A percentile compares a stretch with the other conserved stretches of the same genome.
Evolutionary conservation across 148 eudicot genomes (phyloP).

Genomic region (Amaranthus hypochondriacus): DNA sequence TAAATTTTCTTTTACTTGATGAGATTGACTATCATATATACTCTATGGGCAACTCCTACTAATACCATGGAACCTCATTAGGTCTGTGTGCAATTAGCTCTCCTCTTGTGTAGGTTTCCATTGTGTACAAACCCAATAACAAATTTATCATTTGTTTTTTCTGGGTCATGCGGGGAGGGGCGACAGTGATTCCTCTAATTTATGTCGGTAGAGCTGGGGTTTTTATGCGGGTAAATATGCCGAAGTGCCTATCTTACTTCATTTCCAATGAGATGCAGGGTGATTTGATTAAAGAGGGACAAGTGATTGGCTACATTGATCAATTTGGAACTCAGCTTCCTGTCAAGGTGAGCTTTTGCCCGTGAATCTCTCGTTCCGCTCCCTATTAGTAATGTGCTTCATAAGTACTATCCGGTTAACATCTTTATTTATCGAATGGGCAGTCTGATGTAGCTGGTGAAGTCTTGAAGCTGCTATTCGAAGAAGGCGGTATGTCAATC

Average conservation of each 20-base stretch:
- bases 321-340: slow-evolving; percentile 83
- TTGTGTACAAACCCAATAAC: too few relatives aligned
- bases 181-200: background rate
- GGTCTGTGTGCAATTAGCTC: too few relatives aligned
- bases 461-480: slow-evolving; percentile 60
- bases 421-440: slow-evolving; percentile 15
- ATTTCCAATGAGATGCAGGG: slow-evolving; percentile 48
- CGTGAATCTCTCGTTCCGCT: slow-evolving; percentile 9
- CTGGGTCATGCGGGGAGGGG: too few relatives aligned
- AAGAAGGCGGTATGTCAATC: slow-evolving; percentile 62
- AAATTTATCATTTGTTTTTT: too few relatives aligned
- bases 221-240: background rate
- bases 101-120: too few relatives aligned
- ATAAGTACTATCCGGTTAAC: background rate
- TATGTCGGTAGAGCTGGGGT: background rate
- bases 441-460: slow-evolving; percentile 94
- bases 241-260: background rate
- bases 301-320: slow-evolving; percentile 72
- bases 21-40: too few relatives aligned
- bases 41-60: too few relatives aligned
- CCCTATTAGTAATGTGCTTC: background rate
- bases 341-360: slow-evolving; percentile 56
- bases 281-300: slow-evolving; percentile 80
- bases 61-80: too few relatives aligned
- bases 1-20: too few relatives aligned